Evolutionary conservation across 2,329 filamentous ascomycete genomes (phyloP), one percentile per base, ranked within the genome.

Genomic region (Colletotrichum horii): DNA sequence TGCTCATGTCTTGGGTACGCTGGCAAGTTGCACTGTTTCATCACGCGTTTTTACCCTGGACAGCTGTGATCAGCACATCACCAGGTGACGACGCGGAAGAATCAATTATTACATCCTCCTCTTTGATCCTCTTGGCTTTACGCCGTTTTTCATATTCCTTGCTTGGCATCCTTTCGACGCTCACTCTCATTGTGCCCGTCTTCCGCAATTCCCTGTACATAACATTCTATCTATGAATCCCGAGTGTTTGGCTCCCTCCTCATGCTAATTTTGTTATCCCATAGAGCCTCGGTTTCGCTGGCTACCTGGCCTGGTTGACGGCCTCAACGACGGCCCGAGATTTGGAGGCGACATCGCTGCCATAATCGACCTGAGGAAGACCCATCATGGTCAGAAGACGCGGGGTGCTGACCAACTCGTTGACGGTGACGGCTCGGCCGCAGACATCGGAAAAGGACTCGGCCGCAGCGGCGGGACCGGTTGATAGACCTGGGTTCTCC

Each of bases 311-410:
- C 56, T 61, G 76, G 8, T 83, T 79, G 22, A 78, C 34, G 9
- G 65, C 69, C 15, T 77, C 75, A 8, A 75, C 65, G 24, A 83
- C 78, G 2, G 79, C 82, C 73, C 77, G 76, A 24, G 81, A 78
- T 75, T 78, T 80, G n/a, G 76, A 65, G 67, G 76, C 78, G 58
- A 85, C 76, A 30, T 80, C 75, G 16, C 79, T 77, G 26, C 82
- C 80, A 64, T 83, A 81, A 38, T 84, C 80, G 26, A 83, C 68
- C 26, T 76, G 74, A 14, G 79, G 76, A 22, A 84, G 77, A 19
- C 83, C 84, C 68, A 85, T 81, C 80, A 83, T 81, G 56, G 77
- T 75, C 28, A 85, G 76, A 79, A 83, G 80, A 56, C 75, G 77
- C 4, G 80, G 80, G 16, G 80, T 80, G 26, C 77, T 78, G 38